Base-by-base conservation (phyloP, 2,329 filamentous ascomycete species). In the Colletotrichum theobromicola region DNA sequence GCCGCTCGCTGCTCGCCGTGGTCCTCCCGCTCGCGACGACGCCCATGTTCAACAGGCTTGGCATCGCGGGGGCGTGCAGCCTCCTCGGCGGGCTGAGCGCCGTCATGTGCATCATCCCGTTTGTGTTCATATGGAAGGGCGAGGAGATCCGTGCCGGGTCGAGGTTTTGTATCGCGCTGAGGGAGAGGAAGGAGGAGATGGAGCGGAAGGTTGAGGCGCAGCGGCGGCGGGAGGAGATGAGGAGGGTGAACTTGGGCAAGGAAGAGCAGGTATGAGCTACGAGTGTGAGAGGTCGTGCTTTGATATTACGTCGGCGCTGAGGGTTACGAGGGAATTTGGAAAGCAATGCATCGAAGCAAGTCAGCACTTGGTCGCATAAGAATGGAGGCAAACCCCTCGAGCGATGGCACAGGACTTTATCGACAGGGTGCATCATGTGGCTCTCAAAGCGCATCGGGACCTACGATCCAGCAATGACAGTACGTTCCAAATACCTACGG, bases 141-240 rank as follows among this genome's bases (percentile, higher is more conserved):
- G 85, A 88, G 55, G 81, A 78, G 46, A 90, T 94, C 57, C 86
- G 92, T 28, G 87, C 85, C 28, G 87, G 87, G 13, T 91, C 89
- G 66, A 88, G 85, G 74, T 94, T 94, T 77, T 94, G 92, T 78
- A 89, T 90, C 78, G 90, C 90, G 61, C 80, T 94, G 69, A 85
- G 85, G 68, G 82, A 89, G 80, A 82, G 85, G 72, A 91, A 88
- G 78, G 85, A 85, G 32, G 86, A 88, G 76, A 82, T 88, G 83
- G 80, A 83, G 68, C 80, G 81, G 15, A 84, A 80, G 70, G 82
- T 83, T 10, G 84, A 87, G 50, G 84, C 84, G 61, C 80, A 85
- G 76, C 79, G 79, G 30, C 72, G 77, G 18, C 79, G 82, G 66
- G 78, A 78, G 28, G 72, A 76, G 58, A 67, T 67, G 8, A 60